Conservation (phyloP, 257 asterid species). For the Fraxinus quadrangulata region DNA sequence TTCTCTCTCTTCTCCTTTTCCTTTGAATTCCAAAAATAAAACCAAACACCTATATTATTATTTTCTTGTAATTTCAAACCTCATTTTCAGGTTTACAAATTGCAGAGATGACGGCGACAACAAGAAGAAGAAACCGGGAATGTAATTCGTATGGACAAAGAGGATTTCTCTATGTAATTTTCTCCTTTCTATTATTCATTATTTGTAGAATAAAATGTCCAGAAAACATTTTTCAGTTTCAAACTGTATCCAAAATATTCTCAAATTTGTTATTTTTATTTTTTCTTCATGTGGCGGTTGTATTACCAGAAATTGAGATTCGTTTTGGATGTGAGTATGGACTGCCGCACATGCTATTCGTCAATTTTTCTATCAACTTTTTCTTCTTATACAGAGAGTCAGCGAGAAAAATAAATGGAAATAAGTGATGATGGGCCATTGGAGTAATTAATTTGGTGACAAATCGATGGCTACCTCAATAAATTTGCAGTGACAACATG, state of each 20-base stretch:
- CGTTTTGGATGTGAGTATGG: slow-evolving; percentile 27
- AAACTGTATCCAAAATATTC: slow-evolving; percentile 17
- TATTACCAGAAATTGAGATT: slow-evolving; percentile 21
- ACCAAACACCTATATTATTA: background rate
- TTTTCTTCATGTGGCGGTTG: slow-evolving; percentile 19
- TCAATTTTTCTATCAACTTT: background rate
- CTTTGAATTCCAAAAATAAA: background rate
- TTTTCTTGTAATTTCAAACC: background rate
- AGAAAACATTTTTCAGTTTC: slow-evolving; percentile 18
- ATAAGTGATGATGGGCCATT: background rate
- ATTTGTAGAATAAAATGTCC: slow-evolving; percentile 28
- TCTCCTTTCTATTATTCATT: slow-evolving; percentile 4
- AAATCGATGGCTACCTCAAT: background rate
- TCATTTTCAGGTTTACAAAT: background rate
- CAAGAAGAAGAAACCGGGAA: background rate
- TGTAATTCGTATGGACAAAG: slow-evolving; percentile 11
- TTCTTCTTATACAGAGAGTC: too few relatives aligned
- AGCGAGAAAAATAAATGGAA: background rate
- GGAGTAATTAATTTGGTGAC: background rate
- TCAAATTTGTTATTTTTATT: background rate
- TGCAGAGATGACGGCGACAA: slow-evolving; percentile 1
- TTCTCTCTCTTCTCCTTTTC: slow-evolving; percentile 15
- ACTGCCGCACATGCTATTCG: slow-evolving; percentile 27
- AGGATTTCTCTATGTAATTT: slow-evolving; percentile 21
- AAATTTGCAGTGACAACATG: too few relatives aligned